Evolutionary conservation across 140 eudicot genomes (phyloP).

Genomic region (Bidens hawaiensis): DNA sequence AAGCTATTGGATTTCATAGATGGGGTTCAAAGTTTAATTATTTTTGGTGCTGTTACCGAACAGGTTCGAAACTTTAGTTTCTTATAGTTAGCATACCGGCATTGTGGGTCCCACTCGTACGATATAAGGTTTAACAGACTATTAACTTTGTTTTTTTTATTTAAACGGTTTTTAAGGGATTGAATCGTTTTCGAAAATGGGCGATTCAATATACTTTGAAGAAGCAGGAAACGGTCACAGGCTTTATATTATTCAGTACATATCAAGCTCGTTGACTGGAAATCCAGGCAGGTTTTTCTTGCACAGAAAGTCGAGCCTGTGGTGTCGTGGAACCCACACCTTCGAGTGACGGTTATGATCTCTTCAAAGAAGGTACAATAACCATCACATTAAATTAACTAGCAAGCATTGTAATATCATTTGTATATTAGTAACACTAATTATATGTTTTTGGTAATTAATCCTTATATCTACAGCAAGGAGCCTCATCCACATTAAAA

Average conservation of each 20-base stretch:
- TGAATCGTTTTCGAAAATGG: constrained; percentile 80
- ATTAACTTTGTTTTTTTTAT: background rate
- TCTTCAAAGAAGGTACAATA: constrained; percentile 34
- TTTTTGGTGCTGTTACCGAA: constrained; percentile 27
- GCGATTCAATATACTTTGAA: constrained; percentile 82
- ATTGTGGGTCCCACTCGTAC: background rate
- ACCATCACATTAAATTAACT: background rate
- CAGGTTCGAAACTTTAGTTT: constrained; percentile 14
- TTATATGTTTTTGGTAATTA: too few relatives aligned
- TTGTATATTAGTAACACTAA: too few relatives aligned
- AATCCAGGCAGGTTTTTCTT: constrained; percentile 37
- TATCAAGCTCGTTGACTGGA: constrained; percentile 65
- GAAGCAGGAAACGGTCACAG: constrained; percentile 40
- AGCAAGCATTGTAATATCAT: too few relatives aligned
- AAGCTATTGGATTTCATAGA: constrained; percentile 43
- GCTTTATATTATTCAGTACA: constrained; percentile 68
- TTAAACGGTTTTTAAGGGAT: constrained; percentile 41
- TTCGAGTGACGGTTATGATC: constrained; percentile 40
- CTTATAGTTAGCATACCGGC: background rate
- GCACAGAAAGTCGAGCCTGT: constrained; percentile 46
- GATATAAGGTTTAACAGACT: background rate
- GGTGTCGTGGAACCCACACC: constrained; percentile 55
- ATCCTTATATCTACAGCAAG: constrained; percentile 26
- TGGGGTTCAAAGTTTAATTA: constrained; percentile 27
- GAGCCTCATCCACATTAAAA: constrained; percentile 44